phyloP scores from a whole-genome alignment of 139 green algal genomes.

The Desmodesmus armatus region DNA sequence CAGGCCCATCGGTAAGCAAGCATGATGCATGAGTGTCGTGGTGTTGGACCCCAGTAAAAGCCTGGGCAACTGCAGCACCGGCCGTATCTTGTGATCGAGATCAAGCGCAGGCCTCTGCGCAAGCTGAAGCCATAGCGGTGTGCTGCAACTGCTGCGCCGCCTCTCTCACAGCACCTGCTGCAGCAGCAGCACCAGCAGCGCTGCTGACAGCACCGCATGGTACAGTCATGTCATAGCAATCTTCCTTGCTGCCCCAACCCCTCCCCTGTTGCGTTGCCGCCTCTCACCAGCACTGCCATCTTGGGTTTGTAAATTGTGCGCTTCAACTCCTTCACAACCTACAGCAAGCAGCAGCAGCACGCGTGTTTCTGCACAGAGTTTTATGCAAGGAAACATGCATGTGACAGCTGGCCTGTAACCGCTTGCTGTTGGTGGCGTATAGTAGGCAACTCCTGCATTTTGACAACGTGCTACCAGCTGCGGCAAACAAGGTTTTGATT shows the following conservation, averaged over 20 bases:
- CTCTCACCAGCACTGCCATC: slow-evolving; percentile 89
- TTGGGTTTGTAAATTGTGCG: slow-evolving; percentile 78
- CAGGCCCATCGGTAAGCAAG: no score
- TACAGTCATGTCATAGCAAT: neutral
- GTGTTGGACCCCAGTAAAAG: no score
- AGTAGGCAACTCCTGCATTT: neutral
- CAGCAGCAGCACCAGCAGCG: neutral
- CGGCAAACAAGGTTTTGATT: neutral
- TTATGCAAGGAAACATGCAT: neutral
- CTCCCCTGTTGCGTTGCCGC: neutral
- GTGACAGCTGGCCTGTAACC: neutral
- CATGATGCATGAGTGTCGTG: no score
- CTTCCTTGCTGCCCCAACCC: neutral
- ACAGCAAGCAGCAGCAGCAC: slow-evolving; percentile 9
- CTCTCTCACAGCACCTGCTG: neutral
- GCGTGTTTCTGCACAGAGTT: neutral
- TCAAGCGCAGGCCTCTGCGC: no score
- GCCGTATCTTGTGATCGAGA: no score
- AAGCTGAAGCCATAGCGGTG: no score
- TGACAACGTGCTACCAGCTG: no score
- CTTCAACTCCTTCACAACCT: slow-evolving; percentile 94
- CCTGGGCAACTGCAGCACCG: no score
- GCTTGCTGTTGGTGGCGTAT: neutral
- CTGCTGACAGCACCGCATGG: neutral
- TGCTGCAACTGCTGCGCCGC: neutral